Base-by-base conservation (phyloP, 176 grass and related monocot species). In the Pharus latifolius region DNA sequence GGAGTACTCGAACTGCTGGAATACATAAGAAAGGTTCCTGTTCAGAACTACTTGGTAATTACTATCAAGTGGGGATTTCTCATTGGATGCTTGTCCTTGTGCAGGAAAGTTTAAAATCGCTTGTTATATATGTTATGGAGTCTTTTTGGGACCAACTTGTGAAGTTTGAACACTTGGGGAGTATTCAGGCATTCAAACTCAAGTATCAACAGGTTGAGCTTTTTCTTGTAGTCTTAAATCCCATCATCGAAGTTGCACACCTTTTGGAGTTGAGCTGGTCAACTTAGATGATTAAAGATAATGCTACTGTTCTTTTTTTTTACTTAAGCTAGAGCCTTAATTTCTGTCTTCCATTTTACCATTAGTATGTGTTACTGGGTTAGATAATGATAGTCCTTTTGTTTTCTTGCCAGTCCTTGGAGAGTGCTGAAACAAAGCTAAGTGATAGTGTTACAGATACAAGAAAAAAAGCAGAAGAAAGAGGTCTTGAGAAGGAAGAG, bases 401-500 rank as follows among this genome's bases (percentile, higher is more conserved):
- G 7, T 80, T 69, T 74, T 82, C 46, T 71, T 77, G 49, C 27
- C 66, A 99, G 96, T 81, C 72, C 27, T 41, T 91, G 84, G 96
- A 99, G 68, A 88, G 56, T 66, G 64, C 49, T 60, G 96, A 99
- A 58, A 84, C 65, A 2, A 88, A 78, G 58, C 57, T 76, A 63
- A 84, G 43, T 85, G 74, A 50, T 79, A 47, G 48, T 34, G 65
- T 78, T 43, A 72, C 69, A 51, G 96, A 91, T 70, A 40, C 71
- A 9, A 84, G 90, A 64, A 99, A 91, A 76, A 91, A 80, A 48
- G 49, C 54, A 37, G 96, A 99, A 71, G 79, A 88, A 75, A 84
- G 96, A 60, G 96, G 90, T 79, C 87, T 99, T 79, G 96, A 95
- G 56, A 99, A 99, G 62, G 96, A 99, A 85, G 96, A 99, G 79